Evolutionary conservation across 2,329 filamentous ascomycete genomes (phyloP).

Genomic region (Cladosporium sp.): DNA sequence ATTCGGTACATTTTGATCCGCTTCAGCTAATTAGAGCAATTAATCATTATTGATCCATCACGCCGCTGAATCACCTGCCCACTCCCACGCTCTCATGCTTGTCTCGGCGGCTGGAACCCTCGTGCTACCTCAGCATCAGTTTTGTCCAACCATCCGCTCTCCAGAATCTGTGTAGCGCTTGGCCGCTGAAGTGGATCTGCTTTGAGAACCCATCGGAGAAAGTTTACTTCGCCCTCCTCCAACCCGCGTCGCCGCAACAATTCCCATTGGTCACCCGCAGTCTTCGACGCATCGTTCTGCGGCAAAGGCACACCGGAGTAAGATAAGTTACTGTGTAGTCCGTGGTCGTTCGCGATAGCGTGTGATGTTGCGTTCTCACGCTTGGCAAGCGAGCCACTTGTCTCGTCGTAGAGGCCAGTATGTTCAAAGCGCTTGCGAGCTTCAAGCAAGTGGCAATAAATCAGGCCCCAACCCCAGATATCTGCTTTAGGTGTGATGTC

Average conservation of each 20-base stretch:
- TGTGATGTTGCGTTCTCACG: conserved; percentile 25
- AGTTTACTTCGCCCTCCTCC: conserved; percentile 28
- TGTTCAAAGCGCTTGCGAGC: conserved; percentile 28
- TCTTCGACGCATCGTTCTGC: conserved; percentile 19
- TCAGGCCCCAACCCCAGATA: conserved; percentile 33
- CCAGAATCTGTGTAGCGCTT: conserved; percentile 27
- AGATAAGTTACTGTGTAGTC: conserved; percentile 26
- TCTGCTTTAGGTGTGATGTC: conserved; percentile 31
- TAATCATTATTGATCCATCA: not conserved
- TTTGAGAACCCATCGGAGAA: conserved; percentile 29
- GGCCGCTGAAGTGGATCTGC: conserved; percentile 30
- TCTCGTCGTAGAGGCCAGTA: conserved; percentile 31
- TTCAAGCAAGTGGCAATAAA: conserved; percentile 34
- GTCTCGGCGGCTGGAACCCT: not conserved
- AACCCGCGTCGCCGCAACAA: conserved; percentile 25
- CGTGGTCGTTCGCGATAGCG: conserved; percentile 32
- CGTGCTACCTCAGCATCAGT: conserved; percentile 3
- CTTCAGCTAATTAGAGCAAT: too few species aligned
- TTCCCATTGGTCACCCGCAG: conserved; percentile 28
- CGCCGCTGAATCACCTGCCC: not conserved
- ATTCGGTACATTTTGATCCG: too few species aligned
- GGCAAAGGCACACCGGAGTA: conserved; percentile 29
- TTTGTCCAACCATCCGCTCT: conserved; percentile 22
- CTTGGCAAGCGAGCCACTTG: conserved; percentile 22
- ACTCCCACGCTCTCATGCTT: not conserved